Evolutionary conservation across 1,284 basidiomycete genomes (phyloP).

Genomic region (Anthracocystis setariae): DNA sequence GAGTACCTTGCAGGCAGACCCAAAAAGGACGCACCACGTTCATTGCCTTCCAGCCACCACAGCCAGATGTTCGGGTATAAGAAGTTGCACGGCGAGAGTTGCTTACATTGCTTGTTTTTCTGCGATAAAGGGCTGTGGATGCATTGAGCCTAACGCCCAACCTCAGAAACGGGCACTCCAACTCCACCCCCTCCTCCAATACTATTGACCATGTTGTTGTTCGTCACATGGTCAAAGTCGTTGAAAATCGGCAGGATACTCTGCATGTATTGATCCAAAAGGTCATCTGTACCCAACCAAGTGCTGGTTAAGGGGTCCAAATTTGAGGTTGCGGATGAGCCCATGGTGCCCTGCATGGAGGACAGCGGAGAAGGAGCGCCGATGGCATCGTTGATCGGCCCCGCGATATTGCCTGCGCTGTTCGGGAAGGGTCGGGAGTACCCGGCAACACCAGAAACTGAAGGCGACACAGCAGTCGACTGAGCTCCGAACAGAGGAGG

Average conservation of each 20-base stretch:
- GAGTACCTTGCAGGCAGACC: too few species aligned
- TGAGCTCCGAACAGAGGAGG: conserved; percentile 14
- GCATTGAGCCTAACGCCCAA: conserved; percentile 15
- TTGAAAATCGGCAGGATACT: conserved; percentile 51
- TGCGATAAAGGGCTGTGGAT: not conserved
- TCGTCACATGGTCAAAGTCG: conserved; percentile 45
- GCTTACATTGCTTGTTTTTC: too few species aligned
- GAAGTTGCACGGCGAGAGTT: too few species aligned
- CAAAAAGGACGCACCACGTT: too few species aligned
- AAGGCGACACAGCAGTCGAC: conserved; percentile 7
- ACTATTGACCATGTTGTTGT: conserved; percentile 32
- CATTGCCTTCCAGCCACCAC: too few species aligned
- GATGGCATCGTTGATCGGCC: conserved; percentile 15
- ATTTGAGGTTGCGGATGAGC: conserved; percentile 7
- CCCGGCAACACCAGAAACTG: conserved; percentile 5
- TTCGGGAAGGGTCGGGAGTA: conserved; percentile 9
- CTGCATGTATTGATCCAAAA: conserved; percentile 49
- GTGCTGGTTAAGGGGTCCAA: conserved; percentile 34
- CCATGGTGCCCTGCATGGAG: conserved; percentile 13
- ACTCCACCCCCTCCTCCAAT: conserved; percentile 40
- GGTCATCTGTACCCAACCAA: conserved; percentile 46
- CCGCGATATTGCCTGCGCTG: conserved; percentile 2
- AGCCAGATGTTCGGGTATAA: too few species aligned
- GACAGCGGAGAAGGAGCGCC: conserved; percentile 21
- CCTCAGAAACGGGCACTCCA: conserved; percentile 41